Evolutionary conservation across 2,329 filamentous ascomycete species (phyloP).

Genomic region (Calonectria crousiana): DNA sequence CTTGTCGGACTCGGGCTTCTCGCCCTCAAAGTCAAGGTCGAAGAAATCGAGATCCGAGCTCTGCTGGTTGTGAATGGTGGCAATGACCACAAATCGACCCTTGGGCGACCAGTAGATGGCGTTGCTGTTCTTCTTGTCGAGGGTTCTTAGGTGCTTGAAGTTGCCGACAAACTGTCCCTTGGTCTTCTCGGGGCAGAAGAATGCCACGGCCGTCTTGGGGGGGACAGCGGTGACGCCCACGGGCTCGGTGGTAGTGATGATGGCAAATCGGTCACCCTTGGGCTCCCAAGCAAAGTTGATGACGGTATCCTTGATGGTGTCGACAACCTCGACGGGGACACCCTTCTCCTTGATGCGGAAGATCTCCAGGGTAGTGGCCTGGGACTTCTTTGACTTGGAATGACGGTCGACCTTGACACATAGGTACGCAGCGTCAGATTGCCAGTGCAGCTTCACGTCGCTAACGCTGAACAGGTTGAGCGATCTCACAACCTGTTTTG

Average conservation of each 20-base stretch:
- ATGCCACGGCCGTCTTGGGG: constrained; percentile 93
- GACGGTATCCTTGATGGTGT: constrained; percentile 97
- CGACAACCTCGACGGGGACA: constrained; percentile 96
- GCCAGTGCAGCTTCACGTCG: constrained; percentile 98
- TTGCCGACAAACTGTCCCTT: constrained; percentile 87
- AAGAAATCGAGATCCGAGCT: constrained; percentile 97
- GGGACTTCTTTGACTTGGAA: constrained; percentile 98
- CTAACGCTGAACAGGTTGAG: constrained; percentile 98
- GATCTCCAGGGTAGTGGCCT: constrained; percentile 97
- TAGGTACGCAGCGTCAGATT: constrained; percentile 92
- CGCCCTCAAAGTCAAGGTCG: constrained; percentile 97
- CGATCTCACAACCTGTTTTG: constrained; percentile 92
- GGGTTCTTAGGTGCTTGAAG: constrained; percentile 94
- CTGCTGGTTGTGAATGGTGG: constrained; percentile 91
- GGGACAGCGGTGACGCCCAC: constrained; percentile 82
- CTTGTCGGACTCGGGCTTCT: constrained; percentile 93
- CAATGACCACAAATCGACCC: constrained; percentile 94
- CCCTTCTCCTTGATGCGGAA: constrained; percentile 98
- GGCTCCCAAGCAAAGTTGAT: constrained; percentile 99
- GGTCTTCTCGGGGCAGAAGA: constrained; percentile 96
- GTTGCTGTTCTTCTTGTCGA: constrained; percentile 99
- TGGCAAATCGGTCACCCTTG: constrained; percentile 95
- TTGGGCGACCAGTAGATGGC: constrained; percentile 99
- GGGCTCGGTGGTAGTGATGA: constrained; percentile 94
- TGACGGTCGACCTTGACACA: constrained; percentile 99